Conservation (phyloP, 2,329 filamentous ascomycete genomes). For the Alternaria brassicicola region DNA sequence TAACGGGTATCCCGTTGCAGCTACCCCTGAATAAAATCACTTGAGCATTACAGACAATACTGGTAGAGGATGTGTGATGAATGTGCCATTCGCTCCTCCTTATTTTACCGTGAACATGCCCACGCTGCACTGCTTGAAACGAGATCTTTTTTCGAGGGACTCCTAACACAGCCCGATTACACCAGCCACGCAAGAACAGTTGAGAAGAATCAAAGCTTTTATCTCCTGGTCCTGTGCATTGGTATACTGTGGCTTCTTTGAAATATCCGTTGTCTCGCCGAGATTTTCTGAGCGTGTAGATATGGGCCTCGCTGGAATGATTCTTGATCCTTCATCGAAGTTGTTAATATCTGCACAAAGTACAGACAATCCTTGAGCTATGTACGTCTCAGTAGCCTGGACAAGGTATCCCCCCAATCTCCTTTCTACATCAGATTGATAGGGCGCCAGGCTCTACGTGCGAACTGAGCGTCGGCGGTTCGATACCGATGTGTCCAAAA, state of each 20-base stretch:
- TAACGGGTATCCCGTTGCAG: slow-evolving; percentile 39
- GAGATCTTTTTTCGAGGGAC: slow-evolving; percentile 40
- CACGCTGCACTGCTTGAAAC: slow-evolving; percentile 34
- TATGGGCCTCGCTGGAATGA: neutral
- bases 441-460: neutral
- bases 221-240: neutral
- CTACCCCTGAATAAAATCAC: slow-evolving; percentile 31
- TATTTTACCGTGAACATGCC: slow-evolving; percentile 32
- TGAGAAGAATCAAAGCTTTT: slow-evolving; percentile 36
- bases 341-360: neutral
- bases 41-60: slow-evolving; percentile 36
- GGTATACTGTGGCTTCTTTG: neutral
- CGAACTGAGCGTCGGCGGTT: neutral
- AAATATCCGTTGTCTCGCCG: neutral
- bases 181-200: slow-evolving; percentile 36
- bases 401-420: neutral
- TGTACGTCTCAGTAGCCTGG: neutral
- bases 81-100: slow-evolving; percentile 36
- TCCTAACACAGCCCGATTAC: slow-evolving; percentile 36
- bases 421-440: neutral
- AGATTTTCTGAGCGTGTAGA: neutral
- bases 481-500: neutral
- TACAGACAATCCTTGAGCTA: neutral
- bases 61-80: slow-evolving; percentile 43
- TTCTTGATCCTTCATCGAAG: neutral